Base-by-base conservation (phyloP, 2,329 filamentous ascomycete species). In the Colletotrichum sp. region DNA sequence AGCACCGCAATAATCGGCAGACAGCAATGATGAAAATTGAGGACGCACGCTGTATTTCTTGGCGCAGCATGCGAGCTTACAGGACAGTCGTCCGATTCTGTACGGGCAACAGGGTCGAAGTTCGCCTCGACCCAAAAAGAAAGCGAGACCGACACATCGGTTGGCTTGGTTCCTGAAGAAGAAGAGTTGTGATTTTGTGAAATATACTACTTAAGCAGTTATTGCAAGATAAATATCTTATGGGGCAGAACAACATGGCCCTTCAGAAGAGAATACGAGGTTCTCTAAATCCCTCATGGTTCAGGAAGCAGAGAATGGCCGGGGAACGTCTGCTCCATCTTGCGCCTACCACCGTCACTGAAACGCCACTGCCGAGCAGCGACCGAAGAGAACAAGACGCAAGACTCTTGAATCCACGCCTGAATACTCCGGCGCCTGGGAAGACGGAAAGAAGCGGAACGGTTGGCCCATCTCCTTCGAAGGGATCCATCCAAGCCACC, bases 131-230 rank as follows among this genome's bases (percentile, higher is more conserved):
- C 3, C 38, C 18, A 48, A n/a, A 48, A 48, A 48, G 4, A 18
- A 10, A 43, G 36, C 16, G 36, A 18, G 16, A 18, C 36, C 8
- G 16, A 18, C 16, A n/a, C 1, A 43, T 43, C 36, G 16, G 36
- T 43, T 4, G 36, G 36, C 36, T 10, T 48, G 7, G 18, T 48
- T n/a, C 38, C 18, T n/a, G 18, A 4, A 48, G 9, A 1, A 48
- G 1, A 21, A 48, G 0, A 0, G 1, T 6, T 48, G 9, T 12
- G 18, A 12, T 12, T 0, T 21, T 12, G 18, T 21, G 10, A 21
- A 21, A 12, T 13, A 7, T 21, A 2, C 43, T 21, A n/a, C 18
- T 48, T 2, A 12, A 12, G 8, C 18, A 12, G 9, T 48, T 12
- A 2, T 3, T 48, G 43, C 2, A 48, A 21, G 18, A 48, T 13